Percentiles rank a stretch among this genome's conserved stretches.
Conservation (phyloP, 2,329 filamentous ascomycete genomes). For the Hypomyces perniciosus region DNA sequence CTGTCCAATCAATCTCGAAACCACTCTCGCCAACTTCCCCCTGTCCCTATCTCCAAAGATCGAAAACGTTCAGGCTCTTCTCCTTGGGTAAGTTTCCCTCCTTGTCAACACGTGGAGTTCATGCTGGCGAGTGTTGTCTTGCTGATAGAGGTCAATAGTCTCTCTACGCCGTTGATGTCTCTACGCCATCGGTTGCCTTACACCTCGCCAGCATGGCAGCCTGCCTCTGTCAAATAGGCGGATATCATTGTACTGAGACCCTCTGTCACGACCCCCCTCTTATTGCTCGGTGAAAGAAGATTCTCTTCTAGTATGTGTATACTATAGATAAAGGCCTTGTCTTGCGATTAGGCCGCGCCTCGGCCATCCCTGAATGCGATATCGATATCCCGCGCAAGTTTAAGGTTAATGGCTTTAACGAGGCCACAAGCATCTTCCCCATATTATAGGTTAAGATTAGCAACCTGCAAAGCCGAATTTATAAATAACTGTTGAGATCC, state of each 20-base stretch:
- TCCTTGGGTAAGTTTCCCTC: too few relatives aligned
- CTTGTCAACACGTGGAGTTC: too few relatives aligned
- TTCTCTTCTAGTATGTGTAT: constrained; percentile 49
- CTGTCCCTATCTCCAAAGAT: too few relatives aligned
- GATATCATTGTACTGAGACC: constrained; percentile 47
- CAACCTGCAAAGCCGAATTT: constrained; percentile 52
- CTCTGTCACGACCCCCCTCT: constrained; percentile 28
- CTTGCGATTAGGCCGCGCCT: constrained; percentile 52
- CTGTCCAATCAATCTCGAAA: too few relatives aligned
- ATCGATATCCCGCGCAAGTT: constrained; percentile 44
- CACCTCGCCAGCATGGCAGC: constrained; percentile 54
- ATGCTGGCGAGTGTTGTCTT: too few relatives aligned
- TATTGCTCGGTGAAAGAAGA: constrained; percentile 30
- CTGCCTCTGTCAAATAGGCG: constrained; percentile 55
- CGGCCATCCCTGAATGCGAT: constrained; percentile 54
- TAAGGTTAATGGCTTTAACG: constrained; percentile 36
- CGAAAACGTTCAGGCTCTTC: too few relatives aligned
- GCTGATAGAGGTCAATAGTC: constrained; percentile 32
- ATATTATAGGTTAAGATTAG: constrained; percentile 50
- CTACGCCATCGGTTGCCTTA: constrained; percentile 58
- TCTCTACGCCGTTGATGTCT: constrained; percentile 56
- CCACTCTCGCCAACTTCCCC: too few relatives aligned
- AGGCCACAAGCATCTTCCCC: constrained; percentile 34
- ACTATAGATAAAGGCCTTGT: constrained; percentile 53
- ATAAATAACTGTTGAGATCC: constrained; percentile 38